phyloP scores from a whole-genome alignment of 208 protist species.

The Endotrypanum monterogeii region DNA sequence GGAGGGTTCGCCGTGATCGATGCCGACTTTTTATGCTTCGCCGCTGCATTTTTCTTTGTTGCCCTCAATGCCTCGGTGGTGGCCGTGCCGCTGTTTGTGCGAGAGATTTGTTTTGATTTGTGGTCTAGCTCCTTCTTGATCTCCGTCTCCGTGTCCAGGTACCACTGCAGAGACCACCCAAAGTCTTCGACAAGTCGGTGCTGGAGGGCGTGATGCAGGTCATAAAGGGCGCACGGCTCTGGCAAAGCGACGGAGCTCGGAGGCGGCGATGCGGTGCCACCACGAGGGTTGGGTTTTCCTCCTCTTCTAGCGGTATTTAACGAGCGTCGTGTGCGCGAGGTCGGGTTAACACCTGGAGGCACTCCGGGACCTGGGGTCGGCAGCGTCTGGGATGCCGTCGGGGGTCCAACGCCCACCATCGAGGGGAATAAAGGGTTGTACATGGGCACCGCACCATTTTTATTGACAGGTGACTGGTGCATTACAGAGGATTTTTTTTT shows the following conservation, averaged over 20 bases:
- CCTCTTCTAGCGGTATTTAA: not conserved
- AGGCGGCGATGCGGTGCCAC: not conserved
- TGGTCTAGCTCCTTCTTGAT: slow-evolving; percentile 19
- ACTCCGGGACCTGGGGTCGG: not conserved
- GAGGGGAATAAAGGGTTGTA: not conserved
- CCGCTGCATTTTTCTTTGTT: not conserved
- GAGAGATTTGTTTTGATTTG: not conserved
- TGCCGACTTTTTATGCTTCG: not conserved
- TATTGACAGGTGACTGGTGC: not conserved
- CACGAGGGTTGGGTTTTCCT: not conserved
- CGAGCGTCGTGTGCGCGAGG: not conserved
- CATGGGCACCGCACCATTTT: not conserved
- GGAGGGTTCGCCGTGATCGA: not conserved
- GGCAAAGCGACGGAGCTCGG: slow-evolving; percentile 8
- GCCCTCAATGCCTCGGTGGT: not conserved
- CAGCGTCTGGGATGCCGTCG: not conserved
- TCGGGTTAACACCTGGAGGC: not conserved
- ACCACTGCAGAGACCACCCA: slow-evolving; percentile 31
- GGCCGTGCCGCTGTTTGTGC: not conserved
- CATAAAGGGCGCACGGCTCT: slow-evolving; percentile 23
- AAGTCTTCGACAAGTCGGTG: slow-evolving; percentile 26
- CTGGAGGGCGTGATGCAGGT: slow-evolving; percentile 26
- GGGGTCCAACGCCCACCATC: not conserved
- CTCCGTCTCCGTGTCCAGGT: slow-evolving; percentile 27
- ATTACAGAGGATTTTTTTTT: not conserved